These are phyloP conservation scores for Salix caprea DNA, from an alignment of 345 rosid genomes.

Conservation along the genomic window DNA sequence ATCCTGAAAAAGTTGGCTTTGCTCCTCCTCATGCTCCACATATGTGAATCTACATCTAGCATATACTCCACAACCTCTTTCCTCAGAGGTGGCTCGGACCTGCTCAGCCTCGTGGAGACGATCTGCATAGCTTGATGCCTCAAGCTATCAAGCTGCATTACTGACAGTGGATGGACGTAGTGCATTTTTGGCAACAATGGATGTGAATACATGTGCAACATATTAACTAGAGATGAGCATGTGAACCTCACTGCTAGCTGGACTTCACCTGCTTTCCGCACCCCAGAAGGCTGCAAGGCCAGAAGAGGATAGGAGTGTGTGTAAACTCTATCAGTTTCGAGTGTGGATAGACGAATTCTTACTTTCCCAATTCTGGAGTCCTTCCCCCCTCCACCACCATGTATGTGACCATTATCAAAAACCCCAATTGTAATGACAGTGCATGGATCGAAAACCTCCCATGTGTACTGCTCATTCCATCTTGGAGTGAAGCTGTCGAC, in stretches of 20 bases:
- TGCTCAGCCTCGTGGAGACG: conserved; percentile 23
- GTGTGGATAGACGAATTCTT: conserved; percentile 31
- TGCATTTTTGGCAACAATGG: conserved; percentile 34
- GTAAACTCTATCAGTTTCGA: conserved; percentile 29
- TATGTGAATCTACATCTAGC: conserved; percentile 32
- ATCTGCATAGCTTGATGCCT: conserved; percentile 33
- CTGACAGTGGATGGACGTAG: conserved; percentile 31
- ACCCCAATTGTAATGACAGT: conserved; percentile 31
- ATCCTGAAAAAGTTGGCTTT: conserved; percentile 33
- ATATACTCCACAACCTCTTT: conserved; percentile 30
- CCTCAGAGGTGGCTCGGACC: conserved; percentile 30
- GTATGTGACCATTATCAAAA: conserved; percentile 25
- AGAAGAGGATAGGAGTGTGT: conserved; percentile 31
- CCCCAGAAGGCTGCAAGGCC: conserved; percentile 25
- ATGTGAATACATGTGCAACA: conserved; percentile 32
- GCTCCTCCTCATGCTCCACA: conserved; percentile 39
- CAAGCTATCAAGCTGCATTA: conserved; percentile 28
- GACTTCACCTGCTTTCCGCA: conserved; percentile 24
- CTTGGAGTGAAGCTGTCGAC: conserved; percentile 23
- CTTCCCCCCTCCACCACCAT: conserved; percentile 23
- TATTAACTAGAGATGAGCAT: conserved; percentile 25
- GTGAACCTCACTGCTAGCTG: conserved; percentile 34
- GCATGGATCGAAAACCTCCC: conserved; percentile 36
- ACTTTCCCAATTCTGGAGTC: conserved; percentile 32
- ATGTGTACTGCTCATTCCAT: conserved; percentile 30